phyloP scores from a whole-genome alignment of 208 protist species.

The Crithidia sp. region DNA sequence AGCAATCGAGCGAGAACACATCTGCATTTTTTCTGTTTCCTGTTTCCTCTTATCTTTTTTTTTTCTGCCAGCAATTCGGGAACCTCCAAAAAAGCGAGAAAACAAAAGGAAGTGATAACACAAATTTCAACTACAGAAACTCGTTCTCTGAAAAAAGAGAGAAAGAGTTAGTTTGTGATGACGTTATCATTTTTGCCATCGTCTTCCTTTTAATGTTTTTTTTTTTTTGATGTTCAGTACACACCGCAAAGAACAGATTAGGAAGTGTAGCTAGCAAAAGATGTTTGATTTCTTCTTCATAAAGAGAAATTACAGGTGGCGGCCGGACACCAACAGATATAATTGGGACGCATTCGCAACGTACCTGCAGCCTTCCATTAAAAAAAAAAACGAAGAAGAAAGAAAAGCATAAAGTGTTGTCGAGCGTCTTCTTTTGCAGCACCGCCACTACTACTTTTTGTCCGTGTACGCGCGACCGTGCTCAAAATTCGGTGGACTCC shows the following conservation, averaged over 20 bases:
- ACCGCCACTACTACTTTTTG: slow-evolving; percentile 6
- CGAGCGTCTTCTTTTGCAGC: neutral
- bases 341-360: neutral
- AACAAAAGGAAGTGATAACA: too few species aligned
- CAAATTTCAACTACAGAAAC: neutral
- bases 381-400: slow-evolving; percentile 5
- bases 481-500: slow-evolving; percentile 76
- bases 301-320: too few species aligned
- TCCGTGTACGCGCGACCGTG: slow-evolving; percentile 59
- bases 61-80: too few species aligned
- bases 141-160: neutral
- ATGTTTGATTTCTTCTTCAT: too few species aligned
- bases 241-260: slow-evolving; percentile 5
- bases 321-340: neutral
- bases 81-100: too few species aligned
- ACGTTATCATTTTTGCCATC: too few species aligned
- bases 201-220: neutral
- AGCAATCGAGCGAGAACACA: too few species aligned
- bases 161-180: neutral
- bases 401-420: slow-evolving; percentile 8
- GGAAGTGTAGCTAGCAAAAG: neutral
- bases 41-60: too few species aligned
- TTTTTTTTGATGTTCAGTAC: slow-evolving; percentile 9
- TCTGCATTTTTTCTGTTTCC: too few species aligned
- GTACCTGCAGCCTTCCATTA: neutral